A percentile compares a stretch with the other conserved stretches of the same genome.
These are phyloP conservation scores for Talaromyces proteolyticus DNA, from an alignment of 495 filamentous ascomycete species.

Conservation along the genomic window DNA sequence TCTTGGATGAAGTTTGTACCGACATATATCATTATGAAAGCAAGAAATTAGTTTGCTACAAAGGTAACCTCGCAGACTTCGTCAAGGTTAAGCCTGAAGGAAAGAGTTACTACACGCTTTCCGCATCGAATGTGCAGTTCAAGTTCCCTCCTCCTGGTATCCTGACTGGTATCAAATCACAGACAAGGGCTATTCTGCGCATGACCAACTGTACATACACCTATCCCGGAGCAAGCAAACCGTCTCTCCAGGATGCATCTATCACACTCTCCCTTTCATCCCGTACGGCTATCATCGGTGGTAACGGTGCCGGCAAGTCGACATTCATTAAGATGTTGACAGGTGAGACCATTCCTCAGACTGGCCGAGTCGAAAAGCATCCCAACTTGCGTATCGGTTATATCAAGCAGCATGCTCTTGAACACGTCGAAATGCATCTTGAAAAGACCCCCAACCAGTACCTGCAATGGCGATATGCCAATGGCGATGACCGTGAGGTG, in stretches of 20 bases:
- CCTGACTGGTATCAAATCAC: slow-evolving; percentile 88
- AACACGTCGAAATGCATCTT: slow-evolving; percentile 99
- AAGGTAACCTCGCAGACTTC: slow-evolving; percentile 89
- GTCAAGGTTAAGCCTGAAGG: slow-evolving; percentile 92
- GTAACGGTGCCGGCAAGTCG: slow-evolving; percentile 97
- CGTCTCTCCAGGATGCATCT: slow-evolving; percentile 80
- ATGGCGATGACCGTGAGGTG: slow-evolving; percentile 95
- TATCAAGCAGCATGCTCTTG: slow-evolving; percentile 98
- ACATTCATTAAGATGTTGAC: slow-evolving; percentile 97
- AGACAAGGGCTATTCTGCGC: slow-evolving; percentile 86
- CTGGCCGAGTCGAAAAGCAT: slow-evolving; percentile 93
- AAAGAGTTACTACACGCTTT: slow-evolving; percentile 97
- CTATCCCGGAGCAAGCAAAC: slow-evolving; percentile 80
- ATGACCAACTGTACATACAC: slow-evolving; percentile 90
- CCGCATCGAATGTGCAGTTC: slow-evolving; percentile 85
- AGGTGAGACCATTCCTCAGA: slow-evolving; percentile 85
- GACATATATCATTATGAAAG: slow-evolving; percentile 99
- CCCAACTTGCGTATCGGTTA: slow-evolving; percentile 98
- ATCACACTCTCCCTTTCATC: slow-evolving; percentile 84
- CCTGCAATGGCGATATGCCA: slow-evolving; percentile 95
- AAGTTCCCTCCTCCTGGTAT: slow-evolving; percentile 97
- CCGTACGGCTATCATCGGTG: slow-evolving; percentile 90
- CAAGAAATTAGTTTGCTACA: slow-evolving; percentile 95
- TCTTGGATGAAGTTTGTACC: slow-evolving; percentile 94
- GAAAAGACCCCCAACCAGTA: slow-evolving; percentile 99